phyloP scores from a whole-genome alignment of 345 rosid genomes.

The Nephelium lappaceum region DNA sequence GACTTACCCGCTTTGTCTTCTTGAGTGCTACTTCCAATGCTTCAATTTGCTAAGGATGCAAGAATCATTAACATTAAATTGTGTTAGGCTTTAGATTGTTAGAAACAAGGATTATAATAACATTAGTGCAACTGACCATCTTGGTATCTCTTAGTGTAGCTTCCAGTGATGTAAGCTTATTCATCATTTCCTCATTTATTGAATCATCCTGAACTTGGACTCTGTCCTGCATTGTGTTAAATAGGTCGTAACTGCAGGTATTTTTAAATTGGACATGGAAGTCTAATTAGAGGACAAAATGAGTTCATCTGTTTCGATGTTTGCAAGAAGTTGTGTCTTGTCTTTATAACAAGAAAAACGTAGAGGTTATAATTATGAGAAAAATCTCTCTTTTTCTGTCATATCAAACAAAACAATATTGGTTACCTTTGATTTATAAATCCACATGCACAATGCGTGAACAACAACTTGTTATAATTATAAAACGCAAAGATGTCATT shows the following conservation, averaged over 20 bases:
- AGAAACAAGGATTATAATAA: not conserved
- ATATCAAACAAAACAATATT: too few species aligned
- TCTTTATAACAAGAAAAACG: not conserved
- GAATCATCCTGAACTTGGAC: slow-evolving; percentile 19
- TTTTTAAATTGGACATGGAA: not conserved
- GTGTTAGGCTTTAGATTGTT: not conserved
- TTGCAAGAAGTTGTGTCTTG: not conserved
- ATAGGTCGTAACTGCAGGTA: not conserved
- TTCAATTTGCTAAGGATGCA: slow-evolving; percentile 36
- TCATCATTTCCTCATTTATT: slow-evolving; percentile 10
- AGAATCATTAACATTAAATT: slow-evolving; percentile 1
- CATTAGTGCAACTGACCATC: slow-evolving; percentile 28
- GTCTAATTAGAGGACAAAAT: not conserved
- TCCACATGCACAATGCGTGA: too few species aligned
- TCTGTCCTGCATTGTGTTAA: slow-evolving; percentile 21
- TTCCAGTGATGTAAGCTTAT: slow-evolving; percentile 30
- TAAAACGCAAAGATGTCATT: too few species aligned
- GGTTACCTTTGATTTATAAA: too few species aligned
- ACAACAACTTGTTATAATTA: too few species aligned
- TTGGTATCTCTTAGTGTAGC: slow-evolving; percentile 34
- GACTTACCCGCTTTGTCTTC: slow-evolving; percentile 42
- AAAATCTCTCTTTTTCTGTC: too few species aligned
- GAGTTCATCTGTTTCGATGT: not conserved
- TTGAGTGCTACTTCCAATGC: slow-evolving; percentile 47
- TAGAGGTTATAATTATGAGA: not conserved